These are phyloP conservation scores for Penicillium sp. DNA, from an alignment of 2,329 filamentous ascomycete genomes.

Conservation along the genomic window DNA sequence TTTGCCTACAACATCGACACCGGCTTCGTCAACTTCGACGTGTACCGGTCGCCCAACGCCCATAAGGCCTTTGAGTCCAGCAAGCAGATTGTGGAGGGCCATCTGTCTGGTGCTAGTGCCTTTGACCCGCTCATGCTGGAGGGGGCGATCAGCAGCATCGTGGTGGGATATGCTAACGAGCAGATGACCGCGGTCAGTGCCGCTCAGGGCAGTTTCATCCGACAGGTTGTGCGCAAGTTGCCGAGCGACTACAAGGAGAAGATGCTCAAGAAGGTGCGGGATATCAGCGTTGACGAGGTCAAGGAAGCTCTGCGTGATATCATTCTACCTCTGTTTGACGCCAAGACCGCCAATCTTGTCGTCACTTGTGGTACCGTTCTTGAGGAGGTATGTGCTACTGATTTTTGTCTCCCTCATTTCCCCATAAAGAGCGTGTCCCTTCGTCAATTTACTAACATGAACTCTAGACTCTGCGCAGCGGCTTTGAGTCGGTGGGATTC, in stretches of 20 bases:
- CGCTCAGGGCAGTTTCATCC: slow-evolving; percentile 75
- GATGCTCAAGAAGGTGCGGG: slow-evolving; percentile 69
- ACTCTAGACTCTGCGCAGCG: slow-evolving; percentile 63
- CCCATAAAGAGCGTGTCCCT: background rate
- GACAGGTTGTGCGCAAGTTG: slow-evolving; percentile 70
- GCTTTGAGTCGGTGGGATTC: slow-evolving; percentile 71
- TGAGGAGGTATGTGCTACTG: slow-evolving; percentile 61
- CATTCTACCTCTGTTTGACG: slow-evolving; percentile 72
- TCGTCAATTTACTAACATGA: slow-evolving; percentile 1
- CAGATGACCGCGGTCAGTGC: slow-evolving; percentile 79
- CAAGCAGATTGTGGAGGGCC: slow-evolving; percentile 65
- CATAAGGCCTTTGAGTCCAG: slow-evolving; percentile 78
- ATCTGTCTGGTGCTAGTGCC: slow-evolving; percentile 62
- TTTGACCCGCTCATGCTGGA: slow-evolving; percentile 81
- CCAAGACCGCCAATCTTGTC: slow-evolving; percentile 74
- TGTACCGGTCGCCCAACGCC: slow-evolving; percentile 85
- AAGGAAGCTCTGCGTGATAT: slow-evolving; percentile 66
- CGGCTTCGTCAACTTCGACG: slow-evolving; percentile 73
- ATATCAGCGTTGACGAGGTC: slow-evolving; percentile 71
- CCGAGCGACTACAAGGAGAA: slow-evolving; percentile 70
- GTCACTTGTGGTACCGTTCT: slow-evolving; percentile 83
- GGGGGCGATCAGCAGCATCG: slow-evolving; percentile 83
- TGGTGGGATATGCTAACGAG: slow-evolving; percentile 79
- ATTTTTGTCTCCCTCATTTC: background rate
- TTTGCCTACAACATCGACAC: slow-evolving; percentile 73